phyloP scores from a whole-genome alignment of 1,284 basidiomycete genomes.

The Cryptococcus depauperatus region DNA sequence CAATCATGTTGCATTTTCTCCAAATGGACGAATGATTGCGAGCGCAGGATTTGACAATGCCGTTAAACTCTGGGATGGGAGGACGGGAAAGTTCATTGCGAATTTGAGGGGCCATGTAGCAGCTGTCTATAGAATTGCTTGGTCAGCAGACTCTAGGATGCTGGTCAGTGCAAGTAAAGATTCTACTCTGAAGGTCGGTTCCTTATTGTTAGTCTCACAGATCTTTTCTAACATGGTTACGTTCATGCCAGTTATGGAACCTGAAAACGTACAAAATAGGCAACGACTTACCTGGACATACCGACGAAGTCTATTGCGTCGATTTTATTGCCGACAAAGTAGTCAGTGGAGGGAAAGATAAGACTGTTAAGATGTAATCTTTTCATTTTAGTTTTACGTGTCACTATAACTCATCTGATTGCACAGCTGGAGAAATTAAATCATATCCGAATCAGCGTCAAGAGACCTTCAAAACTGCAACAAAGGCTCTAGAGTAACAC shows the following conservation, averaged over 20 bases:
- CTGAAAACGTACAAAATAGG: slow-evolving; percentile 89
- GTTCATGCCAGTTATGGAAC: slow-evolving; percentile 70
- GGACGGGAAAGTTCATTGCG: slow-evolving; percentile 83
- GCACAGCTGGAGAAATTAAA: too few species aligned
- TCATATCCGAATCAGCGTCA: too few species aligned
- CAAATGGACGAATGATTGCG: slow-evolving; percentile 85
- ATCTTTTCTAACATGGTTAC: not conserved
- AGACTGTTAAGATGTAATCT: slow-evolving; percentile 56
- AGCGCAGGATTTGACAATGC: slow-evolving; percentile 87
- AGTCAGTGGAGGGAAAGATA: slow-evolving; percentile 76
- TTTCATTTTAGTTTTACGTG: too few species aligned
- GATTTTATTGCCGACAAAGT: slow-evolving; percentile 97
- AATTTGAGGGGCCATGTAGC: slow-evolving; percentile 89
- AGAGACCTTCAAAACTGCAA: too few species aligned
- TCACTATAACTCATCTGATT: too few species aligned
- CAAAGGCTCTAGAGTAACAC: too few species aligned
- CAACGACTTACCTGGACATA: slow-evolving; percentile 87
- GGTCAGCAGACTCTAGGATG: slow-evolving; percentile 89
- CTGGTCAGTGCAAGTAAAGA: slow-evolving; percentile 92
- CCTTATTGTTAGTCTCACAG: too few species aligned
- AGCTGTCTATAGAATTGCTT: slow-evolving; percentile 86
- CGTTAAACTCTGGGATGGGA: slow-evolving; percentile 88
- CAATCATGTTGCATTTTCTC: slow-evolving; percentile 90
- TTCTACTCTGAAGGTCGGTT: slow-evolving; percentile 83
- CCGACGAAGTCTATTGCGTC: slow-evolving; percentile 97